Evolutionary conservation across 306 rosid species (phyloP).

Genomic region (Quercus alba): DNA sequence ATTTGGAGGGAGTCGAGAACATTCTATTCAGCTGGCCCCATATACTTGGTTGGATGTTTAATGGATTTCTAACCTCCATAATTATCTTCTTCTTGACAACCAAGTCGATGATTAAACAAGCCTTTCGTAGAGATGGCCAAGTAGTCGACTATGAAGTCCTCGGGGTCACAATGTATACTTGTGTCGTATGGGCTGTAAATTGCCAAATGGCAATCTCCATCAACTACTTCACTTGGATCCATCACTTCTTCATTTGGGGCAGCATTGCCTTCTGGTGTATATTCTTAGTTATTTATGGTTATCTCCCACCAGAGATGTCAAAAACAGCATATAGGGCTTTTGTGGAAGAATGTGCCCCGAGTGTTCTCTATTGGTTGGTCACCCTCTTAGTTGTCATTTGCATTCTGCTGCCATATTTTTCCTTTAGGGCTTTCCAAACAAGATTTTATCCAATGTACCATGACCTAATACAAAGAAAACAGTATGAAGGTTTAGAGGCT

Average conservation of each 20-base stretch:
- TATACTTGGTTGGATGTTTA: slow-evolving; percentile 29
- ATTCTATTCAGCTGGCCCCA: slow-evolving; percentile 21
- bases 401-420: slow-evolving; percentile 71
- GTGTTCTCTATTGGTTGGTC: slow-evolving; percentile 67
- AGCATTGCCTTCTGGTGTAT: slow-evolving; percentile 29
- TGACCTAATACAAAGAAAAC: slow-evolving; percentile 59
- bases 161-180: slow-evolving; percentile 22
- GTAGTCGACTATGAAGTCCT: slow-evolving; percentile 23
- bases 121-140: slow-evolving; percentile 16
- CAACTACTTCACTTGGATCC: slow-evolving; percentile 40
- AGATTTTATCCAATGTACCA: slow-evolving; percentile 76
- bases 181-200: slow-evolving; percentile 35
- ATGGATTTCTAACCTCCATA: slow-evolving; percentile 24
- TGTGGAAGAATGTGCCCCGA: slow-evolving; percentile 69
- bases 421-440: slow-evolving; percentile 67
- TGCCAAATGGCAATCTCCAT: slow-evolving; percentile 33
- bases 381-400: slow-evolving; percentile 58
- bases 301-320: slow-evolving; percentile 31
- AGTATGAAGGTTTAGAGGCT: slow-evolving; percentile 24
- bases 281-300: slow-evolving; percentile 22
- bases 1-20: slow-evolving; percentile 31
- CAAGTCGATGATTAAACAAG: neutral
- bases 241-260: slow-evolving; percentile 38
- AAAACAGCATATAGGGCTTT: slow-evolving; percentile 73
- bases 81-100: slow-evolving; percentile 14